Conservation (phyloP, 768 basidiomycete genomes). For the Rickenella mellea region DNA sequence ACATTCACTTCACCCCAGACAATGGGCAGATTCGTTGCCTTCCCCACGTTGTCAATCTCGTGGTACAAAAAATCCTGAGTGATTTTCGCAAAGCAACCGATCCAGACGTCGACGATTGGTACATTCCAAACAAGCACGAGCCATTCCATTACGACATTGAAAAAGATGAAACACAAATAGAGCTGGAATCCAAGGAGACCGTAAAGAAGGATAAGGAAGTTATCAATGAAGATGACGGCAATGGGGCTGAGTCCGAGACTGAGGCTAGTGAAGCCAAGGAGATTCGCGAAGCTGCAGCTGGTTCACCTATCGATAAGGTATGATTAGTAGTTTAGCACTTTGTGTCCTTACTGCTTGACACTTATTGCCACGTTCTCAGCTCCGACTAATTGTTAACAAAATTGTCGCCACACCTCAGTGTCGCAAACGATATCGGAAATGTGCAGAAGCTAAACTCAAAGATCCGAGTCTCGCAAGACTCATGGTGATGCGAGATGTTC, state of each 20-base stretch:
- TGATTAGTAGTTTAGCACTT: no score
- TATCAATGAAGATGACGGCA: slow-evolving; percentile 10
- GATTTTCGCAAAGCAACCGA: slow-evolving; percentile 16
- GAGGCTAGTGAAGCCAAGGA: slow-evolving; percentile 9
- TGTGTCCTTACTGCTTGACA: no score
- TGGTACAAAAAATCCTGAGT: slow-evolving; percentile 23
- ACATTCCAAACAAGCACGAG: slow-evolving; percentile 16
- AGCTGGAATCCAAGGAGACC: slow-evolving; percentile 8
- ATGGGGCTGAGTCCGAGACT: neutral
- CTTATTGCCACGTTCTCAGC: slow-evolving; percentile 17
- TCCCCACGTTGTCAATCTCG: slow-evolving; percentile 25
- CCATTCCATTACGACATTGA: slow-evolving; percentile 22
- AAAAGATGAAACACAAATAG: slow-evolving; percentile 13
- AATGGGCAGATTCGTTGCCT: slow-evolving; percentile 24
- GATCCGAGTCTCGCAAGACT: slow-evolving; percentile 6
- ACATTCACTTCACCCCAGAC: slow-evolving; percentile 16
- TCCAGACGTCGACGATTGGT: slow-evolving; percentile 19
- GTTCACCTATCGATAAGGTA: neutral
- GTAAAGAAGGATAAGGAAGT: slow-evolving; percentile 13
- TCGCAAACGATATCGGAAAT: slow-evolving; percentile 14
- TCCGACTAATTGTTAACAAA: slow-evolving; percentile 20
- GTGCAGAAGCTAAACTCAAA: slow-evolving; percentile 8
- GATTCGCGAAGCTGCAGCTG: slow-evolving; percentile 5
- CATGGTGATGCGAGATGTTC: slow-evolving; percentile 23
- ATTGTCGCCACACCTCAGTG: slow-evolving; percentile 23